Conservation (phyloP, 148 eudicot genomes). For the Vaccinium corymbosum region DNA sequence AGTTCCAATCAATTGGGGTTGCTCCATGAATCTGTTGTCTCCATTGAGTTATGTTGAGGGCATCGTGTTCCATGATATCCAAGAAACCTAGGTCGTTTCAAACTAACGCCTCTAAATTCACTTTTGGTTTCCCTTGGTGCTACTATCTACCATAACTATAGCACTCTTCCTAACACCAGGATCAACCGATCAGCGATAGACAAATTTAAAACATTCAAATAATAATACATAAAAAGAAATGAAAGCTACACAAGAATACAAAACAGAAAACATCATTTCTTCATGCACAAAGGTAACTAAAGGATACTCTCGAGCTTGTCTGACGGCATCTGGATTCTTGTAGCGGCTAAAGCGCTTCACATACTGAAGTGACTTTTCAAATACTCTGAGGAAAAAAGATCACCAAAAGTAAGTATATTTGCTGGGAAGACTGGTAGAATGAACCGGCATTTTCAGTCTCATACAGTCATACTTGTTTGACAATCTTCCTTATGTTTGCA, state of each 20-base stretch:
- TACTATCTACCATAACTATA: too few species aligned
- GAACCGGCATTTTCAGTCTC: not conserved
- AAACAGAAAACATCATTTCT: not conserved
- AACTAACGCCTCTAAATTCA: too few species aligned
- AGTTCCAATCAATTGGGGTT: too few species aligned
- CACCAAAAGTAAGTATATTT: not conserved
- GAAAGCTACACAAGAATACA: not conserved
- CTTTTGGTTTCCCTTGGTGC: too few species aligned
- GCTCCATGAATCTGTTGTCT: too few species aligned
- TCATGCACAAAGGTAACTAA: not conserved
- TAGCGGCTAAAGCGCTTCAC: constrained; percentile 92
- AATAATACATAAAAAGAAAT: not conserved
- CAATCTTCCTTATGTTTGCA: not conserved
- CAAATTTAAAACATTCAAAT: too few species aligned
- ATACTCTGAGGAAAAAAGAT: constrained; percentile 41
- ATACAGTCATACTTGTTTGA: not conserved
- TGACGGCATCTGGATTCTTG: constrained; percentile 83
- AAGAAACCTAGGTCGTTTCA: too few species aligned
- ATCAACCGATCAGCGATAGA: too few species aligned
- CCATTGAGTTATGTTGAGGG: too few species aligned
- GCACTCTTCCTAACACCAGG: too few species aligned
- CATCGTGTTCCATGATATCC: too few species aligned
- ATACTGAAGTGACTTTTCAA: constrained; percentile 88
- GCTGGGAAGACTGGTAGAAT: not conserved
- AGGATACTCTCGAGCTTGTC: constrained; percentile 88